phyloP scores from a whole-genome alignment of 441 rosid species.

The Gossypium armourianum region DNA sequence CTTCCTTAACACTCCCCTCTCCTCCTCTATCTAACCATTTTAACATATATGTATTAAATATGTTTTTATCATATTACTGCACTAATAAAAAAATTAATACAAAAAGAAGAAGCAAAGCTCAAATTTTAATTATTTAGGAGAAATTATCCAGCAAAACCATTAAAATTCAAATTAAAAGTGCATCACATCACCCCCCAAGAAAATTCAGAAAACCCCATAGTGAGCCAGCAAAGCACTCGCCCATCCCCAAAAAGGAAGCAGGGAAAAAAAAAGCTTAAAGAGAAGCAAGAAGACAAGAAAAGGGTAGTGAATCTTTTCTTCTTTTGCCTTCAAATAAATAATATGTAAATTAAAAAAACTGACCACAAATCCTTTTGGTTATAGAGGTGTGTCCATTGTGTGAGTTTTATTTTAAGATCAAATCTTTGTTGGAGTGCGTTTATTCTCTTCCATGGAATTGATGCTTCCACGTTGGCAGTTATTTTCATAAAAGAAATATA shows the following conservation, averaged over 20 bases:
- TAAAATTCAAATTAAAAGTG: not conserved
- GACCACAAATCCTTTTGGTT: too few relatives aligned
- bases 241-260: slow-evolving; percentile 15
- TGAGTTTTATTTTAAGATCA: not conserved
- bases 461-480: not conserved
- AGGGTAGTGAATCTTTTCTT: not conserved
- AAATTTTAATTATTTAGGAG: not conserved
- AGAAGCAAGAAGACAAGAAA: not conserved
- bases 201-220: not conserved
- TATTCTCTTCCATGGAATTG: not conserved
- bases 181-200: not conserved
- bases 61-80: too few relatives aligned
- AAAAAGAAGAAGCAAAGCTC: not conserved
- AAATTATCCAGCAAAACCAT: not conserved
- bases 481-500: not conserved
- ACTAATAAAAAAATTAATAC: not conserved
- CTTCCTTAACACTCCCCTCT: too few relatives aligned
- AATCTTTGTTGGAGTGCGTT: slow-evolving; percentile 8
- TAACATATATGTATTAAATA: too few relatives aligned
- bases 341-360: too few relatives aligned
- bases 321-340: not conserved
- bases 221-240: not conserved
- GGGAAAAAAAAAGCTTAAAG: not conserved
- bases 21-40: too few relatives aligned
- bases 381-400: too few relatives aligned